Percentiles rank a stretch among this genome's conserved stretches.
These are phyloP conservation scores for Bipolaris sorokiniana DNA, from an alignment of 2,329 filamentous ascomycete species.

Conservation along the genomic window DNA sequence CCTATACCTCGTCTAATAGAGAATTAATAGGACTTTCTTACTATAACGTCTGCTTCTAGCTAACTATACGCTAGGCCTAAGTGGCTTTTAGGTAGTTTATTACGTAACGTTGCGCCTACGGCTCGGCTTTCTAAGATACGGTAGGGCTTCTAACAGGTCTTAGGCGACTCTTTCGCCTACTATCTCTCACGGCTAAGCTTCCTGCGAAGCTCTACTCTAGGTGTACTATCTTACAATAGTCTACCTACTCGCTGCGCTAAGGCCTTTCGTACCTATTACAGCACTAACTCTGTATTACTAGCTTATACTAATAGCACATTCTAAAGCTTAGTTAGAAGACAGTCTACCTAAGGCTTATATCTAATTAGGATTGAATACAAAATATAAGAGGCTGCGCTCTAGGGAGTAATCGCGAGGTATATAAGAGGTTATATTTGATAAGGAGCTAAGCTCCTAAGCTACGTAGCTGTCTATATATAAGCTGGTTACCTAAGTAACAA, in stretches of 20 bases:
- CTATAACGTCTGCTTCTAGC: neutral
- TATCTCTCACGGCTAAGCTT: neutral
- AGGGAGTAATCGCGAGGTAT: too few relatives aligned
- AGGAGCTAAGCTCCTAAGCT: too few relatives aligned
- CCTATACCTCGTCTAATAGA: neutral
- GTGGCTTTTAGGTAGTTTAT: neutral
- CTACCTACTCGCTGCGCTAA: neutral
- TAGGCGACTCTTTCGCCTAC: neutral
- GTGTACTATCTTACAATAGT: neutral
- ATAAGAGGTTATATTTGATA: too few relatives aligned
- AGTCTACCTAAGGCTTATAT: neutral
- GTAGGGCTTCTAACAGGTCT: neutral
- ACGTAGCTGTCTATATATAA: too few relatives aligned
- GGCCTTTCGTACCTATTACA: neutral
- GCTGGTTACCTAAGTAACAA: too few relatives aligned
- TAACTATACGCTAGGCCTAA: neutral
- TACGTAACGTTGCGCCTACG: neutral
- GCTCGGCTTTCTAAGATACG: neutral
- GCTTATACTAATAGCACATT: neutral
- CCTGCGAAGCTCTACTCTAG: neutral
- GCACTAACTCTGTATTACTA: neutral
- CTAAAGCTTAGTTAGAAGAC: conserved; percentile 8
- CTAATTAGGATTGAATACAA: neutral
- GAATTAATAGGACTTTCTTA: neutral
- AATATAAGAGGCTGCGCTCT: neutral